phyloP scores from a whole-genome alignment of 257 asterid species.

The Ballota nigra region DNA sequence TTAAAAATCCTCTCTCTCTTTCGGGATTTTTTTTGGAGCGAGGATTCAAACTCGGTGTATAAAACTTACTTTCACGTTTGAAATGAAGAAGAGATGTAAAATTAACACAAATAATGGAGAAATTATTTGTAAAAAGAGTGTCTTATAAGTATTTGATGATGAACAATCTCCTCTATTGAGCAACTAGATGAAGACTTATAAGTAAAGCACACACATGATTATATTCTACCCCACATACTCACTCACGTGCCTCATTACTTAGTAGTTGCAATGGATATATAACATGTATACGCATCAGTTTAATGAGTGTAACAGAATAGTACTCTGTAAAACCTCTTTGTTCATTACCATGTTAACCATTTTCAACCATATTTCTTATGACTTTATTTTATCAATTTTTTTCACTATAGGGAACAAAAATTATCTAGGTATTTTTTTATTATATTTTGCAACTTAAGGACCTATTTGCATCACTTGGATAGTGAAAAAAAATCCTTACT shows the following conservation, averaged over 20 bases:
- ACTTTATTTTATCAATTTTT: no score
- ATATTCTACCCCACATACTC: no score
- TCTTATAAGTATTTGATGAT: constrained; percentile 39
- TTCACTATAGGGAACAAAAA: constrained; percentile 62
- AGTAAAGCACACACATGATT: no score
- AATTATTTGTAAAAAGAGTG: constrained; percentile 40
- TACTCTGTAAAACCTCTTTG: no score
- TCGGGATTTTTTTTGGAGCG: background rate
- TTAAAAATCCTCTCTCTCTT: background rate
- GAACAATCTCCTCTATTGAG: constrained; percentile 51
- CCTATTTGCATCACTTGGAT: background rate
- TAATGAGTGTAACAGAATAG: no score
- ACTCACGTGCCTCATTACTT: no score
- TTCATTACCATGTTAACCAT: no score
- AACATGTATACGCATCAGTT: no score
- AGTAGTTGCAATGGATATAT: no score
- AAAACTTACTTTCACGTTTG: background rate
- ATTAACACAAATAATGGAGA: constrained; percentile 31
- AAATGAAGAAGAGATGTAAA: constrained; percentile 26
- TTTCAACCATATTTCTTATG: no score
- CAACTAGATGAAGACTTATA: no score
- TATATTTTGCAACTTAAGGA: background rate
- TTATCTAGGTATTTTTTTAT: constrained; percentile 31
- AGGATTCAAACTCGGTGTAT: background rate
- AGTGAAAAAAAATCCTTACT: no score